phyloP scores from a whole-genome alignment of 2,329 filamentous ascomycete genomes.

The Colletotrichum sp. region DNA sequence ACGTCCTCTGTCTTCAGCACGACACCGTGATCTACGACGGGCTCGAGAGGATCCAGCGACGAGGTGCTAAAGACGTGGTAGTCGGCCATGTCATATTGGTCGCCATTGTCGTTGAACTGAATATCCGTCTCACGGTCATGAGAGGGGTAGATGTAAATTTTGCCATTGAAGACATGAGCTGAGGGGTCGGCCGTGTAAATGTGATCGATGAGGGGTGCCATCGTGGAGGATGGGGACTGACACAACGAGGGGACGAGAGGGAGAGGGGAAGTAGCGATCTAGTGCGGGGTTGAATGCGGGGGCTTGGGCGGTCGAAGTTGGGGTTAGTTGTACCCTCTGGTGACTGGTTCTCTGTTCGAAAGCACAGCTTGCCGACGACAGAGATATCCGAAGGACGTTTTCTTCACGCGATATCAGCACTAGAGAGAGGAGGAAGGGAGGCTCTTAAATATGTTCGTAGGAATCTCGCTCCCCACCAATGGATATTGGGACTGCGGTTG shows the following conservation, averaged over 20 bases:
- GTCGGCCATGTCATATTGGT: constrained; percentile 85
- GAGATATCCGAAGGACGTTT: neutral
- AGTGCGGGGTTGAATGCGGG: neutral
- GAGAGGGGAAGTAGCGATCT: neutral
- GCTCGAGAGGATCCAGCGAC: constrained; percentile 56
- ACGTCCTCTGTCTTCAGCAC: constrained; percentile 69
- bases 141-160: constrained; percentile 80
- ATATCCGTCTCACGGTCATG: constrained; percentile 80
- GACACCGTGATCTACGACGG: constrained; percentile 75
- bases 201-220: constrained; percentile 71
- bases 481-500: neutral
- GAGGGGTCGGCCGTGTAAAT: constrained; percentile 83
- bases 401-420: neutral
- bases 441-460: neutral
- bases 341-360: neutral
- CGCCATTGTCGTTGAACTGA: constrained; percentile 81
- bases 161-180: constrained; percentile 78
- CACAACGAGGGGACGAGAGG: neutral
- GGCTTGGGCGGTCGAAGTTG: neutral
- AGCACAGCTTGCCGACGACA: neutral
- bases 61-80: constrained; percentile 76
- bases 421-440: neutral
- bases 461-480: neutral
- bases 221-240: constrained; percentile 19
- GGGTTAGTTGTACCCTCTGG: neutral